Conservation (phyloP, 1,139 yeast species). For the Saccharomyces pastorianus region DNA sequence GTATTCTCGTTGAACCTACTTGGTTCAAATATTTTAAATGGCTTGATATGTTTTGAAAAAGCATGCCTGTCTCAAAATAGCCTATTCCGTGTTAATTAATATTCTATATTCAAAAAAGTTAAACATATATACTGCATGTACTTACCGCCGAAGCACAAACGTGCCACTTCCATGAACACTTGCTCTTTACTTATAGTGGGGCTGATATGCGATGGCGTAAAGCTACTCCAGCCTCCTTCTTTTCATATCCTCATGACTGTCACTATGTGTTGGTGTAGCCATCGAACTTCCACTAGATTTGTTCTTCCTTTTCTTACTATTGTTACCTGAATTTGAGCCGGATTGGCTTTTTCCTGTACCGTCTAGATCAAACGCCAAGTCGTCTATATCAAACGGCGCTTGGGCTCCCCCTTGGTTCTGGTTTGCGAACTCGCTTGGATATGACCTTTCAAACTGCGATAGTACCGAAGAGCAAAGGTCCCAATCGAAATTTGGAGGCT, state of each 20-base stretch:
- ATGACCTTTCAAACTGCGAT: constrained; percentile 29
- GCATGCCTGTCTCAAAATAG: constrained; percentile 27
- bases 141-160: not conserved
- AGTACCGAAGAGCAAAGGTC: constrained; percentile 26
- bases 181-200: not conserved
- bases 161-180: not conserved
- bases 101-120: constrained; percentile 18
- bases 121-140: not conserved
- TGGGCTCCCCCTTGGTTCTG: constrained; percentile 13
- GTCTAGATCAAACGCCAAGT: constrained; percentile 32
- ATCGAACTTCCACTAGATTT: constrained; percentile 30
- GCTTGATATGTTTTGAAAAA: constrained; percentile 35
- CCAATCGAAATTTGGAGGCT: constrained; percentile 28
- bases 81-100: constrained; percentile 24
- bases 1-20: constrained; percentile 67
- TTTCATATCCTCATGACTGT: constrained; percentile 25
- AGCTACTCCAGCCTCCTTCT: constrained; percentile 29
- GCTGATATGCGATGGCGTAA: not conserved
- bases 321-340: constrained; percentile 5
- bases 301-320: constrained; percentile 26
- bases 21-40: constrained; percentile 71
- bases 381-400: constrained; percentile 26
- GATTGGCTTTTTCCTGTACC: constrained; percentile 23
- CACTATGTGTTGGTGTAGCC: constrained; percentile 31
- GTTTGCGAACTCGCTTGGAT: constrained; percentile 30